Base-by-base conservation (phyloP, 305 asterid species). In the Fraxinus angustifolia region DNA sequence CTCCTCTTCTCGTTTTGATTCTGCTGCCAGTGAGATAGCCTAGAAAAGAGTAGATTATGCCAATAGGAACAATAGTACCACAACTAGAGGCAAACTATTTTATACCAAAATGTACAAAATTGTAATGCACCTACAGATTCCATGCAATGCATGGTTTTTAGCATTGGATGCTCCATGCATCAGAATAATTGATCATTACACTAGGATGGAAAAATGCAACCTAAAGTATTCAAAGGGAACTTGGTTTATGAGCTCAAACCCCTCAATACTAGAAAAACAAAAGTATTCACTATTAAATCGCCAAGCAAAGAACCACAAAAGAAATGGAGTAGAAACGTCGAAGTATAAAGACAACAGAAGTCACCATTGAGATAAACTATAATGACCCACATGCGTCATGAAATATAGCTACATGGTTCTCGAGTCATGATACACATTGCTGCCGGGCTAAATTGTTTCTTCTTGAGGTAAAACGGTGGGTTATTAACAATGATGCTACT, bases 1-100 rank as follows among this genome's bases (percentile, higher is more conserved):
- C 84, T 94, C 97, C 86, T 92, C 97, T 88, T 92, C 97, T 82
- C 97, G 89, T 85, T 94, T 94, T 65, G 90, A 83, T 89, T 94
- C 97, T 12, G 97, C 97, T 73, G 94, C 94, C 73, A 89, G 83
- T 74, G 97, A 88, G 78, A 91, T 83, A 74, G 97, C 96, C 97
- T 93, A 80, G 73, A 60, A 30, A 83, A 85, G 84, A 65, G 80
- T 68, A 76, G 72, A 17, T 21, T 81, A 34, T 81, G 75, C 14
- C 48, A 65, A 42, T 26, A 16, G 8, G 70, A 56, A 73, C 30
- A 17, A 14, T 11, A 75, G 45, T 40, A 73, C 72, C 34, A 60
- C 6, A 14, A 48, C 19, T 3, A 17, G 14, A 40, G 58, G 58
- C 58, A 48, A 48, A 48, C 17, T 48, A 11, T 14, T 48, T 48